Base-by-base conservation (phyloP, 306 rosid species). In the Vigna nakashimae region DNA sequence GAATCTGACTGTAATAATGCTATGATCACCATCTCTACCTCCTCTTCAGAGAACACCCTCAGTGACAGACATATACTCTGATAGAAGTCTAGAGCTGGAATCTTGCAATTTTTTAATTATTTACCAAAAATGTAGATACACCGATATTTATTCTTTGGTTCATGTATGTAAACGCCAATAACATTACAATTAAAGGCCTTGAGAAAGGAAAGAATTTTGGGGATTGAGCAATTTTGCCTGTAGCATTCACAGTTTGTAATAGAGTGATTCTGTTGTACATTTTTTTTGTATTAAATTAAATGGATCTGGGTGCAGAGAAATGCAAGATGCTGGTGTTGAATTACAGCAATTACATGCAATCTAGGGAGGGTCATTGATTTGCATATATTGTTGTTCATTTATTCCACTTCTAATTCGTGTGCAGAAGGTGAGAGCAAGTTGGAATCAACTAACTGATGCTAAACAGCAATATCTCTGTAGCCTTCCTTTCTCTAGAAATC, bases 1-100 rank as follows among this genome's bases (percentile, higher is more conserved):
- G 92, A 89, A 6, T 91, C 98, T n/a, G 96, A 93, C 77, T 80
- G 86, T 12, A 91, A 91, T 12, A 89, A 91, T 78, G 93, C 78
- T 15, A 45, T 87, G 81, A 85, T 89, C 81, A 69, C 85, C 79
- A 68, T 91, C 56, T 85, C 94, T 30, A 65, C 86, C 38, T 86
- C 96, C 52, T 85, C 92, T 12, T 84, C 95, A 0, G 95, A 84
- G 17, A 49, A 36, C 34, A 82, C 88, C 85, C 84, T 80, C 84
- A 81, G 76, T 17, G 90, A 77, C 30, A 73, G 16, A 51, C 81
- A 88, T 63, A 56, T 82, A 7, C 89, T 91, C 38, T 89, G 82
- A 82, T 75, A 79, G 3, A 20, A 55, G 34, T 58, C 50, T 50
- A 48, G 60, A 50, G 69, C 9, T 55, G 32, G 55, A 4, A 60